Conservation (phyloP, 257 asterid genomes). For the Capsicum baccatum region DNA sequence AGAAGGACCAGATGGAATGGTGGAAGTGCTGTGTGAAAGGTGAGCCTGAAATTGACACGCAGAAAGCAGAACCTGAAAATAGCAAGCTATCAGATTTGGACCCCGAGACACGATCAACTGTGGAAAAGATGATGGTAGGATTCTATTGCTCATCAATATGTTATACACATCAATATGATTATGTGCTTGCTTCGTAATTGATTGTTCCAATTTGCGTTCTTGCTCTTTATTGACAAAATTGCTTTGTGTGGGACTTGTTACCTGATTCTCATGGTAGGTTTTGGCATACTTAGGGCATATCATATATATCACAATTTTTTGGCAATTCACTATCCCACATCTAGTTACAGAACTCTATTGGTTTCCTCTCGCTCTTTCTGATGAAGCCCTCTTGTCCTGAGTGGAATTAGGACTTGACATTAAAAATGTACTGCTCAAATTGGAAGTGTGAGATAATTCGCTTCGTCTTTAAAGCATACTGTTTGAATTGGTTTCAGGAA, state of each 20-base stretch:
- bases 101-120: conserved; percentile 81
- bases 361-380: neutral
- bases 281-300: conserved; percentile 33
- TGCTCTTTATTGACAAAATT: neutral
- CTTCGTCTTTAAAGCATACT: neutral
- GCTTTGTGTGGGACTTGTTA: neutral
- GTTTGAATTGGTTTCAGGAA: neutral
- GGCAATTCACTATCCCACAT: conserved; percentile 21
- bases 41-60: conserved; percentile 83
- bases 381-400: neutral
- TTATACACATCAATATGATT: neutral
- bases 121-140: conserved; percentile 89
- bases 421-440: neutral
- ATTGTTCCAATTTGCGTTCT: neutral
- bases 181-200: neutral
- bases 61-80: conserved; percentile 82
- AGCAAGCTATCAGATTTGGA: conserved; percentile 79
- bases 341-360: conserved; percentile 44
- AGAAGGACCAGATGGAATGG: conserved; percentile 91
- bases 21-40: conserved; percentile 90
- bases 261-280: neutral
- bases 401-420: neutral
- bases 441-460: neutral
- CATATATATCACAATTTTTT: neutral
- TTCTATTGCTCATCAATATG: conserved; percentile 5